A percentile compares a stretch with the other conserved stretches of the same genome.
phyloP scores from a whole-genome alignment of 2,329 filamentous ascomycete genomes.

The Botrytis paeoniae region DNA sequence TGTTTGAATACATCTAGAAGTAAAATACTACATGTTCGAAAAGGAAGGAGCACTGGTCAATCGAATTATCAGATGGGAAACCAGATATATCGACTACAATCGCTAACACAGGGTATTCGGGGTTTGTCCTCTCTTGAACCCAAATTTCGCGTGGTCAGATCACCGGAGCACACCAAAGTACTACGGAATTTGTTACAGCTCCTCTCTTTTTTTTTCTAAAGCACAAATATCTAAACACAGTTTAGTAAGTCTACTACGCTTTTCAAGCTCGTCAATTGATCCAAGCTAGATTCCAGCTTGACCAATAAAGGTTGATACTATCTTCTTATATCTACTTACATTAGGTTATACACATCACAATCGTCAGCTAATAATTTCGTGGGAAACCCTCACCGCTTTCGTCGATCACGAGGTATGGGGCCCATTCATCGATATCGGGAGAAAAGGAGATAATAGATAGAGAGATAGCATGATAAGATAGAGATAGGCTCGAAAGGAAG shows the following conservation, averaged over 20 bases:
- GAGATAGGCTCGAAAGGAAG: not conserved
- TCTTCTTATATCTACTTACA: not conserved
- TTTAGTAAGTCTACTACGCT: not conserved
- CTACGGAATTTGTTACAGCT: not conserved
- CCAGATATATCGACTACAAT: not conserved
- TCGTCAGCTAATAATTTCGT: not conserved
- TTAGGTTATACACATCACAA: not conserved
- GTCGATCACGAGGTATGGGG: not conserved
- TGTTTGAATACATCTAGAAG: not conserved
- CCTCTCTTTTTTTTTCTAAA: not conserved
- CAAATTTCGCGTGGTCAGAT: not conserved
- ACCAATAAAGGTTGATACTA: not conserved
- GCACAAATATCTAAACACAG: not conserved
- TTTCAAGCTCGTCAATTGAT: not conserved
- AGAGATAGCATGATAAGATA: slow-evolving; percentile 5
- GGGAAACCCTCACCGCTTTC: slow-evolving; percentile 7
- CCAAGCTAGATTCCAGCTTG: not conserved
- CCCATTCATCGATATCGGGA: not conserved
- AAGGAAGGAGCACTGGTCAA: not conserved
- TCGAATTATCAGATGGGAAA: not conserved
- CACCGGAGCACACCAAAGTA: not conserved
- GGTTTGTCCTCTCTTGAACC: not conserved
- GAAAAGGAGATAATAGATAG: slow-evolving; percentile 1
- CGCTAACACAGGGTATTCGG: not conserved
- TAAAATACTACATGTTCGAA: not conserved